phyloP scores from a whole-genome alignment of 352 stramenopile genomes.

The Globisporangium takayamanum region DNA sequence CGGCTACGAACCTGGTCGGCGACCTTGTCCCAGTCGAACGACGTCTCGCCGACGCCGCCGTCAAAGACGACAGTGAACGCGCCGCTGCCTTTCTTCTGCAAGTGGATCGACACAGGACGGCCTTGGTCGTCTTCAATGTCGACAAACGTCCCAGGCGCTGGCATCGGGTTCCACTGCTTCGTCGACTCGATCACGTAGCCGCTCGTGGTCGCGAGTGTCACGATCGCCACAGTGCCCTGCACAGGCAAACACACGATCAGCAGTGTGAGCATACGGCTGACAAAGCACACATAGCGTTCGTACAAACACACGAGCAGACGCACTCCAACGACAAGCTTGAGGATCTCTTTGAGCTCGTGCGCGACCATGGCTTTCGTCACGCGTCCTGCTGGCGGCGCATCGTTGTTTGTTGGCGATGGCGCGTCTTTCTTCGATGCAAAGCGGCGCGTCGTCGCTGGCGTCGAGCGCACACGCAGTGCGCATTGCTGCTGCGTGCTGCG shows the following conservation, averaged over 20 bases:
- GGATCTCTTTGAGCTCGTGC: constrained; percentile 49
- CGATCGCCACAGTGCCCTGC: constrained; percentile 34
- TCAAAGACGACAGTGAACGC: constrained; percentile 67
- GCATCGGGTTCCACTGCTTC: constrained; percentile 52
- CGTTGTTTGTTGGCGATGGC: background rate
- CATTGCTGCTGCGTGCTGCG: background rate
- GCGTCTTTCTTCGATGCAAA: constrained; percentile 14
- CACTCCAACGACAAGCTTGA: constrained; percentile 58
- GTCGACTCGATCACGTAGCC: constrained; percentile 67
- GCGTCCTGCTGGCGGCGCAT: background rate
- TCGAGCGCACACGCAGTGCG: background rate
- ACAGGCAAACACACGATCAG: background rate
- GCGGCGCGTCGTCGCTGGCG: background rate
- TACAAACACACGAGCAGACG: background rate
- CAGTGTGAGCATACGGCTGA: background rate
- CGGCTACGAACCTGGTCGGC: constrained; percentile 19
- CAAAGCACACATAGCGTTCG: too few species aligned
- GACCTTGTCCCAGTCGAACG: constrained; percentile 83
- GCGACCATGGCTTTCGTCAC: constrained; percentile 41
- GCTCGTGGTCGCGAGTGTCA: constrained; percentile 37
- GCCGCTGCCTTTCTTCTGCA: constrained; percentile 36
- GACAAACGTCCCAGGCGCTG: constrained; percentile 40
- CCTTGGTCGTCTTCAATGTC: constrained; percentile 34
- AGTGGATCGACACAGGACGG: constrained; percentile 35
- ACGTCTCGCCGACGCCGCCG: constrained; percentile 73